Conservation (phyloP, 495 filamentous ascomycete species). For the Penicillium flavigenum region DNA sequence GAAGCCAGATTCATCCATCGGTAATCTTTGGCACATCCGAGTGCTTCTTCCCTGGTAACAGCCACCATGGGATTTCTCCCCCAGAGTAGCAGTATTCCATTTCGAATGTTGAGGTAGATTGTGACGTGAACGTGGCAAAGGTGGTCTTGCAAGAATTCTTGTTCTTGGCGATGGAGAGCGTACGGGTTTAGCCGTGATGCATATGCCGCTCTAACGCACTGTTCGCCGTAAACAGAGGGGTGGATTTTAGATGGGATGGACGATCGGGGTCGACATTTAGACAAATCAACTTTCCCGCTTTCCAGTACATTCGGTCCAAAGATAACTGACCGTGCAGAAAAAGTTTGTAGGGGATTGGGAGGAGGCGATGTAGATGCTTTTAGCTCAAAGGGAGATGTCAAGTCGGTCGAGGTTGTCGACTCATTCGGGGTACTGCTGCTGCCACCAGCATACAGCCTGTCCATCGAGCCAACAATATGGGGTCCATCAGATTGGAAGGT, state of each 20-base stretch:
- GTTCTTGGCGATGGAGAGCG: slow-evolving; percentile 82
- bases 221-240: slow-evolving; percentile 74
- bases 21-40: slow-evolving; percentile 85
- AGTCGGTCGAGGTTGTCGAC: slow-evolving; percentile 31
- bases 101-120: slow-evolving; percentile 94
- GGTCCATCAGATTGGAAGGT: slow-evolving; percentile 4
- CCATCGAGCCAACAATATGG: slow-evolving; percentile 3
- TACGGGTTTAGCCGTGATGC: slow-evolving; percentile 88
- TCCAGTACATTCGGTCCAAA: slow-evolving; percentile 18
- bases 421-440: slow-evolving; percentile 30
- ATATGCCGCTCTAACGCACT: slow-evolving; percentile 85
- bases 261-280: slow-evolving; percentile 59
- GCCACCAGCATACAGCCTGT: slow-evolving; percentile 23
- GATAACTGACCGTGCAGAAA: slow-evolving; percentile 18
- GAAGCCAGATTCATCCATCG: slow-evolving; percentile 90
- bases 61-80: slow-evolving; percentile 82
- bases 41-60: slow-evolving; percentile 83
- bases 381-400: slow-evolving; percentile 25
- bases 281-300: slow-evolving; percentile 25
- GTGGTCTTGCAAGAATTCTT: slow-evolving; percentile 71
- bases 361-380: slow-evolving; percentile 37
- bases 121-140: slow-evolving; percentile 89
- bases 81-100: slow-evolving; percentile 92
- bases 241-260: slow-evolving; percentile 78
- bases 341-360: slow-evolving; percentile 18